Conservation (phyloP, 2,329 filamentous ascomycete genomes). For the Oidium heveae region DNA sequence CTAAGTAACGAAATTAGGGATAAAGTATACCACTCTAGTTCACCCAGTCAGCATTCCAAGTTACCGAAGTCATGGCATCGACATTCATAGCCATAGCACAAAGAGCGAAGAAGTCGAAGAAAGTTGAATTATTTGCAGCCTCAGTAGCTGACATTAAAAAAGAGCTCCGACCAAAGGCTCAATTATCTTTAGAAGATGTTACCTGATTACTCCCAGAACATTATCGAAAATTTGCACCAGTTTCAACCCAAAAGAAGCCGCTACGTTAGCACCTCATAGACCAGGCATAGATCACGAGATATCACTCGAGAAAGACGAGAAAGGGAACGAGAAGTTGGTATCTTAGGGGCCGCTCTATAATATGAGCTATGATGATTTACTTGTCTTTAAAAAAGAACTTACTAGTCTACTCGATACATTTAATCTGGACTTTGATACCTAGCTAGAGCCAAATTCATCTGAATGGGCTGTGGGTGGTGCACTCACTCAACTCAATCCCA, state of each 20-base stretch:
- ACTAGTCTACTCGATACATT: not conserved
- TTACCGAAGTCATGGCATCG: not conserved
- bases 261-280: not conserved
- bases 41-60: not conserved
- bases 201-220: not conserved
- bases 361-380: not conserved
- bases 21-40: not conserved
- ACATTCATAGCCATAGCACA: not conserved
- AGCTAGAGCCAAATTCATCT: too few species aligned
- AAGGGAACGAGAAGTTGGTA: not conserved
- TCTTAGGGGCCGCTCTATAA: not conserved
- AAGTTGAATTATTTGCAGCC: not conserved
- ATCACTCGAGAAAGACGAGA: not conserved
- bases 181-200: not conserved
- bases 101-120: not conserved
- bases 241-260: not conserved
- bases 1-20: not conserved
- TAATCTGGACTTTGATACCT: too few species aligned
- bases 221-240: not conserved
- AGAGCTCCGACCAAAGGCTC: not conserved
- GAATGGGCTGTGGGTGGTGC: too few species aligned
- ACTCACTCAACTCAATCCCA: too few species aligned
- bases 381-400: not conserved
- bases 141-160: not conserved
- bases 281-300: not conserved